Conservation (phyloP, 2,329 filamentous ascomycete species). For the Penicillium nordicum region DNA sequence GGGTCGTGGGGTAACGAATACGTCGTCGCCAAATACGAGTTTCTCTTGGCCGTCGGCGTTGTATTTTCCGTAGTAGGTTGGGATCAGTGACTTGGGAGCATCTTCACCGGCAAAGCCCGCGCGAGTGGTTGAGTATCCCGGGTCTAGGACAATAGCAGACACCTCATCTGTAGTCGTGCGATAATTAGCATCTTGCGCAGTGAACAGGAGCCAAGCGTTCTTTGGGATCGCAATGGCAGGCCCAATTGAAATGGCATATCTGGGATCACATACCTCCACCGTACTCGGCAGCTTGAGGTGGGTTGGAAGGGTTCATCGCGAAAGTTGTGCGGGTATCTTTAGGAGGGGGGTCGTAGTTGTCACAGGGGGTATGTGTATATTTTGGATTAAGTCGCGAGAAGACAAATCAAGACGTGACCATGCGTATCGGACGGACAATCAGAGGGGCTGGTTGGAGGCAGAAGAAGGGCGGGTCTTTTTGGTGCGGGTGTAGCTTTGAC, state of each 20-base stretch:
- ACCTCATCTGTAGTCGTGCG: slow-evolving; percentile 71
- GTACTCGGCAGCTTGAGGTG: slow-evolving; percentile 48
- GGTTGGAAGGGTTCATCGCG: slow-evolving; percentile 43
- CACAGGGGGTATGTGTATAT: background rate
- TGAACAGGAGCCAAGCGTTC: background rate
- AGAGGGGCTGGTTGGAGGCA: slow-evolving; percentile 10
- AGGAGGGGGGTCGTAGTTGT: background rate
- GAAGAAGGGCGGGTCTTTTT: slow-evolving; percentile 21
- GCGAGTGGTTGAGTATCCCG: slow-evolving; percentile 85
- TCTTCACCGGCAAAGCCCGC: slow-evolving; percentile 98
- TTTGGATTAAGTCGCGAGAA: background rate
- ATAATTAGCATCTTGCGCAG: background rate
- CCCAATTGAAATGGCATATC: background rate
- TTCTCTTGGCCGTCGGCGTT: slow-evolving; percentile 53
- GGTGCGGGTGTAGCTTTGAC: slow-evolving; percentile 22
- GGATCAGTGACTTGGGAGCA: slow-evolving; percentile 87
- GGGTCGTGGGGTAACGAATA: slow-evolving; percentile 71
- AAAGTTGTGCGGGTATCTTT: slow-evolving; percentile 7
- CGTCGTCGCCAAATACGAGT: slow-evolving; percentile 82
- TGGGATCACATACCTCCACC: slow-evolving; percentile 44
- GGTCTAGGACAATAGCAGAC: slow-evolving; percentile 91
- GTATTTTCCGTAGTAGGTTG: slow-evolving; percentile 77
- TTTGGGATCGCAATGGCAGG: background rate
- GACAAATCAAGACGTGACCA: slow-evolving; percentile 12
- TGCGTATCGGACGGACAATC: slow-evolving; percentile 6